Evolutionary conservation across 2,329 filamentous ascomycete species (phyloP).

Genomic region (Kalaharituber pfeilii): DNA sequence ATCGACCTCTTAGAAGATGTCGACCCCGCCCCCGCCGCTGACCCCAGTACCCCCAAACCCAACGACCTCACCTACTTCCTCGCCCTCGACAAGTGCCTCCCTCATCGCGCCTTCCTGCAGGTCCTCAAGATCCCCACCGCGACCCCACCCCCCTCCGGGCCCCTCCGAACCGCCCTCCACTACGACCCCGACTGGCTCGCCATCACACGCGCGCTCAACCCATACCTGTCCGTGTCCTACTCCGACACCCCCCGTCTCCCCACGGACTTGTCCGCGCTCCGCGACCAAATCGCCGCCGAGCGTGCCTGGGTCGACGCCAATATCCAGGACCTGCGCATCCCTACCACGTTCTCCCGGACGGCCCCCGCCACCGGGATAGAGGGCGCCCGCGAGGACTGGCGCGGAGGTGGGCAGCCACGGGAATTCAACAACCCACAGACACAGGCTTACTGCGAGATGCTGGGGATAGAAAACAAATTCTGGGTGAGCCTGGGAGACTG

Average conservation of each 20-base stretch:
- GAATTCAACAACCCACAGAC: constrained; percentile 62
- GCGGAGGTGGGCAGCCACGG: constrained; percentile 42
- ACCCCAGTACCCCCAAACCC: neutral
- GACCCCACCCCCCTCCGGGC: constrained; percentile 23
- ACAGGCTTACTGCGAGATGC: constrained; percentile 55
- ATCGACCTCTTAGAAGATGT: constrained; percentile 45
- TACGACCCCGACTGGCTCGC: constrained; percentile 95
- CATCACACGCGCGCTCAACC: constrained; percentile 61
- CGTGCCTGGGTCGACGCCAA: constrained; percentile 67
- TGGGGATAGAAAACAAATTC: constrained; percentile 56
- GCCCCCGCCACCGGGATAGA: constrained; percentile 51
- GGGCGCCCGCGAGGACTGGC: constrained; percentile 37
- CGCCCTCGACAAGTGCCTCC: constrained; percentile 78
- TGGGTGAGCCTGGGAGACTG: no score
- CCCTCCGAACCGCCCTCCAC: constrained; percentile 31
- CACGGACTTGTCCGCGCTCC: constrained; percentile 34
- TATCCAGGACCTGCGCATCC: constrained; percentile 46
- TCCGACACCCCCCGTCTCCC: constrained; percentile 35
- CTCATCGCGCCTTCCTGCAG: constrained; percentile 64
- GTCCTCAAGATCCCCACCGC: constrained; percentile 45
- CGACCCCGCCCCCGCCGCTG: constrained; percentile 25
- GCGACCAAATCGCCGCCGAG: constrained; percentile 54
- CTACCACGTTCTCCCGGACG: constrained; percentile 58
- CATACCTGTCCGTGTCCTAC: constrained; percentile 37
- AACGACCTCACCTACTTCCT: constrained; percentile 59